Base-by-base conservation (phyloP, 495 filamentous ascomycete species). In the Amniculicola lignicola region DNA sequence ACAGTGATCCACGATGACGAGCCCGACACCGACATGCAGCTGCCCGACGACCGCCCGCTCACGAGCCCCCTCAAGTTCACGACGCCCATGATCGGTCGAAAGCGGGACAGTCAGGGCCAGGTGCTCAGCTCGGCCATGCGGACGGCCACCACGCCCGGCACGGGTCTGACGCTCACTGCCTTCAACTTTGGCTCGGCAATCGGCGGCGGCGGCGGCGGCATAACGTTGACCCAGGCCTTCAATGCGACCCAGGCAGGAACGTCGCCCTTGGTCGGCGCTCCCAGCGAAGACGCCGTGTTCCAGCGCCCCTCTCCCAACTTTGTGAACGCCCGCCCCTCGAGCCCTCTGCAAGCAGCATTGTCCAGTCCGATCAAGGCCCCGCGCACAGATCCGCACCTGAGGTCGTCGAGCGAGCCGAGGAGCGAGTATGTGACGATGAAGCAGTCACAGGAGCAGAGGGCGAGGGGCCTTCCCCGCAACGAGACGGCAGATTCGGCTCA, bases 221-320 rank as follows among this genome's bases (percentile, higher is more conserved):
- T 75, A 60, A 63, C 61, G 37, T 57, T 73, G 36, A 74, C 65
- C 3, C 73, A 75, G 53, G 57, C 65, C 29, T 75, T 75, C 54
- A 63, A 70, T 18, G 57, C 64, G 14, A 75, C 73, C 10, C 73
- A 74, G 45, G 70, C 65, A 3, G 53, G 63, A 24, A 72, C 73
- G 1, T 74, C 73, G 18, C 70, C 69, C 9, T 10, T 69, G 3
- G 61, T 64, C 7, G 62, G 64, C 21, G 70, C 33, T 11, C 36
- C 62, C 2, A 59, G 51, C 24, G 71, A 69, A 12, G 71, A 74
- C 57, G 63, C 66, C 16, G 43, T 71, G n/a, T 63, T 69, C 27
- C 64, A 71, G 25, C 65, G 71, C 3, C 73, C 73, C 12, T 74
- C 72, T 12, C 73, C 73, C 3, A 67, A 72, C 37, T 59, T 73